These are phyloP conservation scores for Trichosporon faecale DNA, from an alignment of 1,284 basidiomycete species.

Conservation along the genomic window DNA sequence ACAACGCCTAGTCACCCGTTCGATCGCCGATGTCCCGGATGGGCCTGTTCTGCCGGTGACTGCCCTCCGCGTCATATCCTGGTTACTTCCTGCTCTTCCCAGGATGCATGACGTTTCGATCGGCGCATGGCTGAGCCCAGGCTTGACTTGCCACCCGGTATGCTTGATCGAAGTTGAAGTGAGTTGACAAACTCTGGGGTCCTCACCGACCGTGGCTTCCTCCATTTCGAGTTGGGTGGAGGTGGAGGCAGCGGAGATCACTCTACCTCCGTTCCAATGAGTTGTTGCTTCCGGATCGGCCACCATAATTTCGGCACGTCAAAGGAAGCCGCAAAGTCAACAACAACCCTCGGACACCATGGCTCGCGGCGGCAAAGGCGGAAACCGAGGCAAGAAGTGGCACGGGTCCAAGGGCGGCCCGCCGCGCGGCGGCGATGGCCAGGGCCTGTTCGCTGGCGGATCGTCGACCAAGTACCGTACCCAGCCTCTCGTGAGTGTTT, in stretches of 20 bases:
- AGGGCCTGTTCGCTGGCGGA: conserved; percentile 21
- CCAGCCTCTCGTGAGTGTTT: conserved; percentile 23
- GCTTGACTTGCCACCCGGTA: not conserved
- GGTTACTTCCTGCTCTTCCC: not conserved
- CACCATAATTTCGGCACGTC: not conserved
- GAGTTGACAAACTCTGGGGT: not conserved
- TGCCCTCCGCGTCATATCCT: not conserved
- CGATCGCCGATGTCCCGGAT: not conserved
- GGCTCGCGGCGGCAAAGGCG: conserved; percentile 4
- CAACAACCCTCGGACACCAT: not conserved
- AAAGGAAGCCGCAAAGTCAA: not conserved
- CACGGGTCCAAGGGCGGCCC: conserved; percentile 60
- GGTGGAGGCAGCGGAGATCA: not conserved
- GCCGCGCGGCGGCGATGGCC: conserved; percentile 23
- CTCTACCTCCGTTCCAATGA: not conserved
- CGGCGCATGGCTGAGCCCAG: not conserved
- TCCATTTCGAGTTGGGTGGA: not conserved
- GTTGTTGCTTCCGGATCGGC: not conserved
- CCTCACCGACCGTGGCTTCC: not conserved
- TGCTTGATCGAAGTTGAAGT: not conserved
- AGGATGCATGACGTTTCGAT: not conserved
- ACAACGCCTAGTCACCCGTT: not conserved
- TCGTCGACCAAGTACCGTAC: conserved; percentile 19
- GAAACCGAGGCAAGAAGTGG: conserved; percentile 55
- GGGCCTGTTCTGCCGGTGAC: not conserved